A percentile compares a stretch with the other conserved stretches of the same genome.
phyloP scores from a whole-genome alignment of 2,329 filamentous ascomycete genomes.

The Trichocomaceae sp. region DNA sequence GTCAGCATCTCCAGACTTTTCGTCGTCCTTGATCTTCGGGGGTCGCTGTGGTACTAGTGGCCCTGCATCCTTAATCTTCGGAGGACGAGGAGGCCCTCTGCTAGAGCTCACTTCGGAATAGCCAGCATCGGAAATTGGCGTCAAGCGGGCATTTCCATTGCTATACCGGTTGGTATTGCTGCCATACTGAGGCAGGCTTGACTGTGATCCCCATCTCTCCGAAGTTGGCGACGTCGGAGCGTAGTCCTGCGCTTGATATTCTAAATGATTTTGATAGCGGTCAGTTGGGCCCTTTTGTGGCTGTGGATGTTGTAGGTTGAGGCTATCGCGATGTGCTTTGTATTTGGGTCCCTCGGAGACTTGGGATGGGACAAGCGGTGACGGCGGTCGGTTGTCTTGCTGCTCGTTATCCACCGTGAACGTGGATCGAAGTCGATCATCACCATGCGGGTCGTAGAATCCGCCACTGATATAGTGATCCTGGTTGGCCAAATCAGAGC shows the following conservation, averaged over 20 bases:
- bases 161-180: constrained; percentile 30
- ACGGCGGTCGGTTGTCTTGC: constrained; percentile 47
- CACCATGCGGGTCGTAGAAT: constrained; percentile 41
- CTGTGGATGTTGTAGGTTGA: constrained; percentile 60
- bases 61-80: constrained; percentile 51
- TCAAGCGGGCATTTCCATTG: constrained; percentile 34
- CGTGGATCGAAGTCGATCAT: constrained; percentile 40
- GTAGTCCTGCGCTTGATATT: constrained; percentile 54
- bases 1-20: constrained; percentile 34
- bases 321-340: constrained; percentile 56
- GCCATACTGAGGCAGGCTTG: constrained; percentile 28
- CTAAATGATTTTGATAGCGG: constrained; percentile 56
- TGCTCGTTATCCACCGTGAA: constrained; percentile 35
- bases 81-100: constrained; percentile 43
- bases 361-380: constrained; percentile 56
- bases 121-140: constrained; percentile 42
- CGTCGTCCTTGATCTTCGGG: constrained; percentile 33
- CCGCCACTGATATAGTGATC: constrained; percentile 49
- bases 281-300: constrained; percentile 56
- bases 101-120: constrained; percentile 39
- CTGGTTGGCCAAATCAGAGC: constrained; percentile 62
- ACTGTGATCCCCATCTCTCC: constrained; percentile 42
- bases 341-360: constrained; percentile 56
- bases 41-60: constrained; percentile 52
- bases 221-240: constrained; percentile 37